phyloP scores from a whole-genome alignment of 495 filamentous ascomycete species.

The Talaromyces stipitatus region DNA sequence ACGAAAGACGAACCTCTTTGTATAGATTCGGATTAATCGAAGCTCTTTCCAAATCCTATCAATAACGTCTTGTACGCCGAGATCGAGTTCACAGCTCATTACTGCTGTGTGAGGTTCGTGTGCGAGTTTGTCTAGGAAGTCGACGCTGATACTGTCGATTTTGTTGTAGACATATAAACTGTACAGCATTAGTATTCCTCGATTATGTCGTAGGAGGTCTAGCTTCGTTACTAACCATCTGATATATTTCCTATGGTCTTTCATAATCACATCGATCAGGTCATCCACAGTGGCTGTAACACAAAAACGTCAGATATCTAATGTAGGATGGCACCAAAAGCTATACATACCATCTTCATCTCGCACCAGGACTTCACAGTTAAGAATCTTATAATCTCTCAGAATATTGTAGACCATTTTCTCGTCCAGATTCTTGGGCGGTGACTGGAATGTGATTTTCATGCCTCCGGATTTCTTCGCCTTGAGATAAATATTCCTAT shows the following conservation, averaged over 20 bases:
- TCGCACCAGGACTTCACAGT: slow-evolving; percentile 90
- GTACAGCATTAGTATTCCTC: slow-evolving; percentile 5
- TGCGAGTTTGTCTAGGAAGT: slow-evolving; percentile 86
- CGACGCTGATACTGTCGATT: slow-evolving; percentile 90
- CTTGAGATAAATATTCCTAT: slow-evolving; percentile 97
- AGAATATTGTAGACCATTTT: slow-evolving; percentile 97
- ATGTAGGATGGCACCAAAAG: not conserved
- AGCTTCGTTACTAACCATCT: slow-evolving; percentile 42
- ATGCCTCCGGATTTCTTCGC: slow-evolving; percentile 93
- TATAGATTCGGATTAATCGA: slow-evolving; percentile 86
- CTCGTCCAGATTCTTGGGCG: slow-evolving; percentile 87
- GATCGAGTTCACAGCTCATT: slow-evolving; percentile 96
- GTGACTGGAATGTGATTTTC: slow-evolving; percentile 92
- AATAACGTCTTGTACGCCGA: slow-evolving; percentile 93
- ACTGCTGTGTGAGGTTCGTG: slow-evolving; percentile 90
- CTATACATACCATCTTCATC: slow-evolving; percentile 68
- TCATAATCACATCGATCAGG: slow-evolving; percentile 99
- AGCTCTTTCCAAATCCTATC: slow-evolving; percentile 95
- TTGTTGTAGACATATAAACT: slow-evolving; percentile 99
- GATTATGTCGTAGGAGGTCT: not conserved
- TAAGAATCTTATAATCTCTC: slow-evolving; percentile 97
- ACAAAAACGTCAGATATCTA: not conserved
- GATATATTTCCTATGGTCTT: slow-evolving; percentile 97
- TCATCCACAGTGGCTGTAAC: slow-evolving; percentile 82
- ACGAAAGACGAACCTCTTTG: slow-evolving; percentile 57